Base-by-base conservation (phyloP, 345 rosid genomes). In the Triadica sebifera region DNA sequence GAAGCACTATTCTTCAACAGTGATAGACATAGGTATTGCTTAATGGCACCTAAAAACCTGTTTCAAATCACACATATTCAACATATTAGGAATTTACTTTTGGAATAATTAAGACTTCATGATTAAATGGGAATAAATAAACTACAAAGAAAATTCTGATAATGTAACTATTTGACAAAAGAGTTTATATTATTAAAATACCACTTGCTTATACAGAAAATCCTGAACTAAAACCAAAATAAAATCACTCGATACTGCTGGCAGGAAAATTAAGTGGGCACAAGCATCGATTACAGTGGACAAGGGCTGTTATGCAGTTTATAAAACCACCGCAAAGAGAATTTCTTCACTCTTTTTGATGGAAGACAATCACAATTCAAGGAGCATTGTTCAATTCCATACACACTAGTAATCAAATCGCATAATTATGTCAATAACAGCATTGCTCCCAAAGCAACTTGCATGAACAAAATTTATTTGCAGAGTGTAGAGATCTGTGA, bases 41-140 rank as follows among this genome's bases (percentile, higher is more conserved):
- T 96, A 76, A 96, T 96, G 81, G 99, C 99, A 72, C 96, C 99
- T 74, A 96, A 78, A 73, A 93, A 96, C 93, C 98, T 96, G 99
- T 85, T 77, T 19, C 81, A 84, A 67, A 17, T 15, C 22, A 55
- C 45, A 43, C 8, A 80, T 24, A 64, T 49, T 55, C 50, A 49
- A 55, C 39, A 43, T 17, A 60, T 74, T 62, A 69, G 46, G 46
- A 15, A 47, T 29, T 34, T 59, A 19, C 63, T 61, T 22, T n/a
- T 57, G 74, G 41, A 67, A 67, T 17, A 49, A 47, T 49, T 57
- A 24, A 47, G 43, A 46, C 37, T 38, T 17, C 29, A 17, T n/a
- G 24, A 75, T 29, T n/a, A n/a, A 34, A 22, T 10, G 19, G 69
- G 16, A 25, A 62, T 19, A 37, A 34, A 70, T 60, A 62, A 47